Evolutionary conservation across 1,284 basidiomycete genomes (phyloP), one percentile per base, ranked within the genome.

Genomic region (Boletus holoroseus): DNA sequence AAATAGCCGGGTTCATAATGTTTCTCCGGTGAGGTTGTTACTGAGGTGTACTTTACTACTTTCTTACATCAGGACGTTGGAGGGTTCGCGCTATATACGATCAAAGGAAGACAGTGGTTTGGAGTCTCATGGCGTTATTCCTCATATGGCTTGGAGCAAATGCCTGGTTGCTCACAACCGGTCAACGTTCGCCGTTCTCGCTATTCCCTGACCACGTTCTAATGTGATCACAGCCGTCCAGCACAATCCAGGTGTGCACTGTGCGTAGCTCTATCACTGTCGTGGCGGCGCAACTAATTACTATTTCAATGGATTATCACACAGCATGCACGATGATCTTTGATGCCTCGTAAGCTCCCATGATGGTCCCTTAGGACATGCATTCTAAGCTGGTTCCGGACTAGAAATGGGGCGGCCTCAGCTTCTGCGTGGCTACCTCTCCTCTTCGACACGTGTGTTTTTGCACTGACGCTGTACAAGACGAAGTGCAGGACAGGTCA

Each of bases 351-450:
- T 55, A 15, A 30, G 54, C 24, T 15, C n/a, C 43, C 7, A 15
- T 20, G n/a, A 26, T 18, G n/a, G 27, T 45, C 9, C 13, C 8
- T 22, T 11, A 0, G 15, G n/a, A 20, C 26, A 8, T 24, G 22
- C 26, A 11, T 41, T 30, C 5, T 32, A 30, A 13, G 15, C 12
- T 62, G 20, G 49, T 35, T 49, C 8, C 0, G 9, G 8, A 28
- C 18, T 20, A 63, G 55, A 11, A 62, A 59, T 2, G 26, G 44
- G 3, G 51, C 69, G 11, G 68, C 73, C 1, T 68, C 76, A 0
- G 67, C 73, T 2, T 71, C 74, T 1, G 76, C 74, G 1, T 77
- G 74, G 73, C 54, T 75, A 5, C 76, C 76, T 15, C 64, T 77
- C 8, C 52, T 73, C 11, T 78, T 72, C 49, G 76, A 77, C 51